phyloP scores from a whole-genome alignment of 371 early-diverging fungal genomes.

The Homolaphlyctis polyrhiza region DNA sequence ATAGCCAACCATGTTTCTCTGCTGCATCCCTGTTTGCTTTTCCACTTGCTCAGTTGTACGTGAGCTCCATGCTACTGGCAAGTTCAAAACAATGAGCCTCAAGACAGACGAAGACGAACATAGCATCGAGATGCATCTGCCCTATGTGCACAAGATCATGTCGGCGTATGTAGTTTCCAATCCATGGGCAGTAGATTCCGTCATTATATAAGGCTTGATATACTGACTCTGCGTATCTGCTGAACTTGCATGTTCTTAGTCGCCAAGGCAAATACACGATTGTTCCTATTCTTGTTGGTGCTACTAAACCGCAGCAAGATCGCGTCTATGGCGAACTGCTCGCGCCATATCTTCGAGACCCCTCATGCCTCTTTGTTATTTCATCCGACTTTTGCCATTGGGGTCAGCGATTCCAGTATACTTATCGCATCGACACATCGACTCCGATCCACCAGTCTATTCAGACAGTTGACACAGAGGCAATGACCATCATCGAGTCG shows the following conservation, averaged over 20 bases:
- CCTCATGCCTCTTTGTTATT: constrained; percentile 73
- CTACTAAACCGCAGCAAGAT: constrained; percentile 52
- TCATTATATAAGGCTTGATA: too few relatives aligned
- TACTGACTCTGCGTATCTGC: too few relatives aligned
- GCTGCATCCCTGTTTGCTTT: not conserved
- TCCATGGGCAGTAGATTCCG: too few relatives aligned
- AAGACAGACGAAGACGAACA: constrained; percentile 84
- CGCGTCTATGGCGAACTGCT: constrained; percentile 19
- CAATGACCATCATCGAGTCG: constrained; percentile 68
- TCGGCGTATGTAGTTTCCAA: too few relatives aligned
- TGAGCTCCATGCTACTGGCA: constrained; percentile 54
- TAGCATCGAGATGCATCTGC: constrained; percentile 94
- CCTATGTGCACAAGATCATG: constrained; percentile 75
- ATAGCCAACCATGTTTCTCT: not conserved
- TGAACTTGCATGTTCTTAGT: too few relatives aligned
- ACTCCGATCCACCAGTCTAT: constrained; percentile 68
- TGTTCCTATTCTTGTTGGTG: constrained; percentile 87
- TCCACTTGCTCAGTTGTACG: constrained; percentile 41
- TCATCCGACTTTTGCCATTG: constrained; percentile 97
- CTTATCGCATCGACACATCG: constrained; percentile 15
- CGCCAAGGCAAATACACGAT: constrained; percentile 38
- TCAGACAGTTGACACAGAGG: constrained; percentile 68
- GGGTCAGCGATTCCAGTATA: constrained; percentile 58
- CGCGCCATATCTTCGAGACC: constrained; percentile 64
- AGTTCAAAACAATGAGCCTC: constrained; percentile 60